Evolutionary conservation across 768 basidiomycete genomes (phyloP).

Genomic region (Scleroderma bovista): DNA sequence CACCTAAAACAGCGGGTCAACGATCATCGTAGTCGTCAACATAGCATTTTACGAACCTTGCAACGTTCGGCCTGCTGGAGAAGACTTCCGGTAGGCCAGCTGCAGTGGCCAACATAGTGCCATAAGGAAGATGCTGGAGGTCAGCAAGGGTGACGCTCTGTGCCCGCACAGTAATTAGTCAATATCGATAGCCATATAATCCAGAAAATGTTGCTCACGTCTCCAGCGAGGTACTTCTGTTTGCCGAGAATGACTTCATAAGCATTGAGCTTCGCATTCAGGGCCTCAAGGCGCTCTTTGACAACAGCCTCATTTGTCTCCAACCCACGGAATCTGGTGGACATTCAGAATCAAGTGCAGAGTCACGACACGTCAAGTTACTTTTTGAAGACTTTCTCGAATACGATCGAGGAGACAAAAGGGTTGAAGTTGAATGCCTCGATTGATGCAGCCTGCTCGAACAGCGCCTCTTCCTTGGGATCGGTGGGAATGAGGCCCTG

Average conservation of each 20-base stretch:
- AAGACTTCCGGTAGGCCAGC: slow-evolving; percentile 27
- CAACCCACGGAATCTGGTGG: slow-evolving; percentile 14
- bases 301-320: slow-evolving; percentile 19
- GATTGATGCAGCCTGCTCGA: slow-evolving; percentile 34
- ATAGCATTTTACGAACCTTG: slow-evolving; percentile 27
- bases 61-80: slow-evolving; percentile 35
- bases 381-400: slow-evolving; percentile 51
- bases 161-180: not conserved
- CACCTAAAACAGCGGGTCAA: slow-evolving; percentile 31
- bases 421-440: slow-evolving; percentile 51
- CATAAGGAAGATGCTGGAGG: slow-evolving; percentile 51
- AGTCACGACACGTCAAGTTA: slow-evolving; percentile 22
- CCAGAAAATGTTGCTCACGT: slow-evolving; percentile 33
- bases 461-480: slow-evolving; percentile 26
- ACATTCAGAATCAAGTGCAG: too few species aligned
- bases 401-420: slow-evolving; percentile 31
- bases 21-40: not conserved
- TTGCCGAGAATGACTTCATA: slow-evolving; percentile 52
- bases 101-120: slow-evolving; percentile 16
- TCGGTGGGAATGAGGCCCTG: slow-evolving; percentile 43
- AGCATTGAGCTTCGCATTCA: slow-evolving; percentile 38
- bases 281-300: slow-evolving; percentile 5
- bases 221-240: slow-evolving; percentile 51
- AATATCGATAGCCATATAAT: not conserved
- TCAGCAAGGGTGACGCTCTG: slow-evolving; percentile 49